Conservation (phyloP, 768 basidiomycete genomes). For the Leccinum truebloodii region DNA sequence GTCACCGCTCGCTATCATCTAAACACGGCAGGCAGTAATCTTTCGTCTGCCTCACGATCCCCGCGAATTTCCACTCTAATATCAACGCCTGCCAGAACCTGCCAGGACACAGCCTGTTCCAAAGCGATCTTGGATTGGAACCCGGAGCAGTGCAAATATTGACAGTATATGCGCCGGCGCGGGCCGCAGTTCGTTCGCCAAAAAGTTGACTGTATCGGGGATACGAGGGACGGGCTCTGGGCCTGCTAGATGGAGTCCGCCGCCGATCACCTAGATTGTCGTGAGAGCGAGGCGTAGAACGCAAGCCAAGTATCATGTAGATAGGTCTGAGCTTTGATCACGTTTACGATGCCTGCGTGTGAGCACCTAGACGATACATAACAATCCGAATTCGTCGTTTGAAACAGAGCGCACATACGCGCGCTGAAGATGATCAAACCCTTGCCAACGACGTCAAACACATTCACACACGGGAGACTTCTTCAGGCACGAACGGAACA, state of each 20-base stretch:
- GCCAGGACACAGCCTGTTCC: constrained; percentile 72
- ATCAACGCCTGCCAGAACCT: constrained; percentile 79
- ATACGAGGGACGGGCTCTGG: constrained; percentile 65
- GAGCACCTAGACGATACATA: constrained; percentile 46
- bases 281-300: not conserved
- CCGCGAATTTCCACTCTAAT: constrained; percentile 60
- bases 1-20: not conserved
- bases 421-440: constrained; percentile 80
- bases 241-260: constrained; percentile 81
- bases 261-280: constrained; percentile 63
- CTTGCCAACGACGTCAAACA: constrained; percentile 79
- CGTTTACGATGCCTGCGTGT: constrained; percentile 87
- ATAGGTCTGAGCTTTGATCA: constrained; percentile 69
- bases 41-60: constrained; percentile 42
- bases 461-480: not conserved
- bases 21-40: constrained; percentile 23
- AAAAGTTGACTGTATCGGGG: constrained; percentile 67
- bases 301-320: constrained; percentile 56
- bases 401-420: constrained; percentile 47
- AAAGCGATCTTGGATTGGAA: constrained; percentile 75
- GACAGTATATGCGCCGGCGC: constrained; percentile 72
- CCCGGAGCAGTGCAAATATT: constrained; percentile 76
- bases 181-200: constrained; percentile 50
- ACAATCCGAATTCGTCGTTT: not conserved
- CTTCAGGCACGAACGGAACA: not conserved